These are phyloP conservation scores for Zygosaccharomyces bisporus DNA, from an alignment of 805 yeast species.

Conservation along the genomic window DNA sequence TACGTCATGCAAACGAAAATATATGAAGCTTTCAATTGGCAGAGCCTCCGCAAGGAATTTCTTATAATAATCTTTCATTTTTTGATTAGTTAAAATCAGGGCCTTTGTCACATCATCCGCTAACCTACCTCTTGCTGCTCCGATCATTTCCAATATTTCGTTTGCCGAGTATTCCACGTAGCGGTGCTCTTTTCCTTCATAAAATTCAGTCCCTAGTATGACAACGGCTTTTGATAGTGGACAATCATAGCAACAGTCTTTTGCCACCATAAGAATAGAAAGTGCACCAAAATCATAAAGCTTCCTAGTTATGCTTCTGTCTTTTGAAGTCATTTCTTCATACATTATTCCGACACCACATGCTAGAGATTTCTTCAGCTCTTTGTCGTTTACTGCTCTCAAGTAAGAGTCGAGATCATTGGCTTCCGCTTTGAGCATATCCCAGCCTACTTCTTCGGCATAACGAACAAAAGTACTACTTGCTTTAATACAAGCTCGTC, in stretches of 20 bases:
- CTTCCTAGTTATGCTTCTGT: conserved; percentile 51
- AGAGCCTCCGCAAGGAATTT: conserved; percentile 69
- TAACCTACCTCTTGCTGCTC: conserved; percentile 36
- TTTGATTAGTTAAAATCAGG: conserved; percentile 52
- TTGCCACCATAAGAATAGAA: conserved; percentile 55
- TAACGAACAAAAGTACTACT: conserved; percentile 43
- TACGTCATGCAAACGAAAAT: conserved; percentile 56
- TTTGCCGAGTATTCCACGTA: conserved; percentile 63
- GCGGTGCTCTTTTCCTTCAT: conserved; percentile 71
- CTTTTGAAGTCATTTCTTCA: conserved; percentile 52
- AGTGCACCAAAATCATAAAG: conserved; percentile 51
- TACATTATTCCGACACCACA: conserved; percentile 66
- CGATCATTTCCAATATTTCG: conserved; percentile 64
- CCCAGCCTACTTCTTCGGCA: conserved; percentile 37
- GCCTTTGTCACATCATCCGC: conserved; percentile 41
- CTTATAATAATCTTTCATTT: conserved; percentile 59
- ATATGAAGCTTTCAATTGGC: conserved; percentile 79
- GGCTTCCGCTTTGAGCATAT: conserved; percentile 34
- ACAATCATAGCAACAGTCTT: conserved; percentile 47
- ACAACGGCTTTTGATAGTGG: conserved; percentile 56
- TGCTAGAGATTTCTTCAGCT: conserved; percentile 42
- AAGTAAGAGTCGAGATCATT: conserved; percentile 41
- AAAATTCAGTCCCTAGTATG: conserved; percentile 66
- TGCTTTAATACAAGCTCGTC: conserved; percentile 53
- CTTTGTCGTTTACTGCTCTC: conserved; percentile 44